Evolutionary conservation across 2,329 filamentous ascomycete genomes (phyloP).

Genomic region (Zalaria obscura): DNA sequence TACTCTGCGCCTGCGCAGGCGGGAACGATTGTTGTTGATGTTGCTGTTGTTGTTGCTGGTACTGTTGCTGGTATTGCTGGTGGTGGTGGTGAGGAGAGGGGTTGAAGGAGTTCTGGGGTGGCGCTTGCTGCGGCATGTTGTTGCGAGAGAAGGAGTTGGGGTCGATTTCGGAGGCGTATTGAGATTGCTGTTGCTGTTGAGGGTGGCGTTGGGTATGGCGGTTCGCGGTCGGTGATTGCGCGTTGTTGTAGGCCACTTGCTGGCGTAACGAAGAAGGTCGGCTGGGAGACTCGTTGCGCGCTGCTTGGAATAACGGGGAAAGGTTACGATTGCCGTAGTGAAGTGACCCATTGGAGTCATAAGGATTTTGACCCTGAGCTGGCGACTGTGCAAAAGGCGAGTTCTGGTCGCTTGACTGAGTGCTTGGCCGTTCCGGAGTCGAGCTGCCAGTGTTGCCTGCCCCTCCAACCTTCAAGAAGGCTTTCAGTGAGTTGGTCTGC

Average conservation of each 20-base stretch:
- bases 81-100: conserved; percentile 13
- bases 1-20: conserved; percentile 5
- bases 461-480: conserved; percentile 19
- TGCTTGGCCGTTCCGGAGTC: background rate
- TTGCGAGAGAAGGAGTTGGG: background rate
- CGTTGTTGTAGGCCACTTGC: background rate
- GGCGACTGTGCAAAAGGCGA: conserved; percentile 5
- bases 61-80: too few species aligned
- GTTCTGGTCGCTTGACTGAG: background rate
- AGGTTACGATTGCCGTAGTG: conserved; percentile 29
- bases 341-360: conserved; percentile 2
- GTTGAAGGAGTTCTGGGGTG: background rate
- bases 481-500: conserved; percentile 29
- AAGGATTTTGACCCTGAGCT: conserved; percentile 4
- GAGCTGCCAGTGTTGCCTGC: too few species aligned
- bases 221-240: background rate
- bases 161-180: background rate
- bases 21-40: conserved; percentile 9
- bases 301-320: conserved; percentile 34
- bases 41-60: conserved; percentile 3
- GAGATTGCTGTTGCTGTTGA: background rate
- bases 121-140: conserved; percentile 1
- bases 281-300: conserved; percentile 14
- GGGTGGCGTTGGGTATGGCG: background rate
- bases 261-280: background rate